Base-by-base conservation (phyloP, 2,329 filamentous ascomycete genomes). In the Microdochium paspali region DNA sequence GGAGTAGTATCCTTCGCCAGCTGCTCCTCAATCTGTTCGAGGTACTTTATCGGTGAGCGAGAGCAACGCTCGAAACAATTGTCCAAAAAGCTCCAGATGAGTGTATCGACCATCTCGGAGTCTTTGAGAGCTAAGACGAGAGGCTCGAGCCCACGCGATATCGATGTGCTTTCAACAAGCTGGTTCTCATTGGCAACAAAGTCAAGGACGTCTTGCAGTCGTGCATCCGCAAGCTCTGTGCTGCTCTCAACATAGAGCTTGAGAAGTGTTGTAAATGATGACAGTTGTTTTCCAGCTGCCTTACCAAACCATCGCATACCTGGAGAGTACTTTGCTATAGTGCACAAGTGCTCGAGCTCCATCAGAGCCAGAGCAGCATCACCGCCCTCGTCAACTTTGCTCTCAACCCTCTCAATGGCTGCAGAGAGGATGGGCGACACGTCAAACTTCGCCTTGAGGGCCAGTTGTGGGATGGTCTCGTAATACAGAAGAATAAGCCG, bases 301-400 rank as follows among this genome's bases (percentile, higher is more conserved):
- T 87, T 90, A 52, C 85, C 77, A 70, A 93, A 96, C 91, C 91
- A 97, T 52, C 85, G 82, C 82, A 95, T 93, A 5, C 84, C 83
- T 0, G 87, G 82, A 3, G 90, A 94, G 56, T 84, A 80, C 52
- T 82, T 79, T 3, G 90, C 89, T 60, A 96, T 87, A 25, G 82
- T 77, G 18, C 95, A 79, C 18, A 95, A 71, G 61, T 91, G 87
- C 61, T 90, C 84, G 24, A 96, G 70, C 64, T 95, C 87, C 57
- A 90, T 78, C 10, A 85, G 63, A 21, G 79, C 71, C 44, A 90
- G 69, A 1, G 73, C 73, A 45, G 72, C 65, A 44, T 74, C 67
- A 46, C 71, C 66, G 3, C 67, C 64, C 44, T 79, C 71, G 39
- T 75, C 71, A 2, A 71, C 65, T 15, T 73, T 68, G 13, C 74